phyloP scores from a whole-genome alignment of 2,329 filamentous ascomycete species.

The Diaporthe destruens region DNA sequence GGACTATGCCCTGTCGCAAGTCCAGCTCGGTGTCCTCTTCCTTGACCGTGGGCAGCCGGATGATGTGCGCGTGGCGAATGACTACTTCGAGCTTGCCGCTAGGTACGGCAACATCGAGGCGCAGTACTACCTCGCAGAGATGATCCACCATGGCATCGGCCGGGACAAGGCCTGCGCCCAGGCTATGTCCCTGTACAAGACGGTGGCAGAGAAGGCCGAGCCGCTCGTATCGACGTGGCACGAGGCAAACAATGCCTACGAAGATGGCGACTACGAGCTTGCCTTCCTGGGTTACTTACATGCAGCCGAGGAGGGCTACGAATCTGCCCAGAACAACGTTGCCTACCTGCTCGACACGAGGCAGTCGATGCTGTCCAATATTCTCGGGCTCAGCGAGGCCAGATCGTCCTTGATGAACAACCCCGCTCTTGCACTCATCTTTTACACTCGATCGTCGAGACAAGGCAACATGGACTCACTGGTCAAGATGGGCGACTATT shows the following conservation, averaged over 20 bases:
- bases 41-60: slow-evolving; percentile 81
- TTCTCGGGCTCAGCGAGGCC: slow-evolving; percentile 60
- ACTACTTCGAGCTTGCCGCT: slow-evolving; percentile 89
- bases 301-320: slow-evolving; percentile 93
- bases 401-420: slow-evolving; percentile 61
- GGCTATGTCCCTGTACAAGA: slow-evolving; percentile 86
- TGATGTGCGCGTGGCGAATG: slow-evolving; percentile 81
- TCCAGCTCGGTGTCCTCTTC: slow-evolving; percentile 85
- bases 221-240: slow-evolving; percentile 80
- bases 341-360: slow-evolving; percentile 86
- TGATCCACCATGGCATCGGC: slow-evolving; percentile 84
- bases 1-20: slow-evolving; percentile 83
- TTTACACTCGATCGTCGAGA: slow-evolving; percentile 94
- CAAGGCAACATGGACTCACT: slow-evolving; percentile 94
- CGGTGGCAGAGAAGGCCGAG: slow-evolving; percentile 80
- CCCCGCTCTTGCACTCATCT: slow-evolving; percentile 79
- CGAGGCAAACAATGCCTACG: slow-evolving; percentile 87
- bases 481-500: slow-evolving; percentile 99
- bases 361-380: slow-evolving; percentile 69
- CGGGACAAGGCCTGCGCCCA: slow-evolving; percentile 82
- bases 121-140: slow-evolving; percentile 91
- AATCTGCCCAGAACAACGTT: slow-evolving; percentile 89
- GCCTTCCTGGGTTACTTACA: slow-evolving; percentile 86
- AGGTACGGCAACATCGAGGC: slow-evolving; percentile 88
- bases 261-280: slow-evolving; percentile 81